A percentile compares a stretch with the other conserved stretches of the same genome.
phyloP scores from a whole-genome alignment of 1,284 basidiomycete genomes.

The Malassezia psittaci region DNA sequence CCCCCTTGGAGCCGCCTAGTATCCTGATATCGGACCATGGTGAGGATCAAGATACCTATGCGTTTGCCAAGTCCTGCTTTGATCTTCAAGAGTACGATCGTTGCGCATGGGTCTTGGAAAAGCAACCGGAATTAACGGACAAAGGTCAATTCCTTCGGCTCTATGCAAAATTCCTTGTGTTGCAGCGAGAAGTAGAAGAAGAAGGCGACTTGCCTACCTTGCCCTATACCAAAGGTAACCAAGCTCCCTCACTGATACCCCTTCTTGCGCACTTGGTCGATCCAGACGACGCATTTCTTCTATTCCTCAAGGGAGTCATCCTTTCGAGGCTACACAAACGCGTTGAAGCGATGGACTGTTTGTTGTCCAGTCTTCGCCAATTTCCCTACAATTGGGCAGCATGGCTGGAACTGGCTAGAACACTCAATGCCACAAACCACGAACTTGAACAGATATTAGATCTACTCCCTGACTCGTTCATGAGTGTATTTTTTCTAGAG shows the following conservation, averaged over 20 bases:
- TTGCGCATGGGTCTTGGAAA: constrained; percentile 53
- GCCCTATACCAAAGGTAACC: constrained; percentile 17
- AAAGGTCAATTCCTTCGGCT: constrained; percentile 67
- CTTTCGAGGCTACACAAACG: constrained; percentile 40
- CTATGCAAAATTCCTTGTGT: constrained; percentile 66
- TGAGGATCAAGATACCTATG: constrained; percentile 49
- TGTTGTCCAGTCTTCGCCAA: constrained; percentile 64
- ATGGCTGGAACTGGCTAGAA: constrained; percentile 55
- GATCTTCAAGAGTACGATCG: constrained; percentile 70
- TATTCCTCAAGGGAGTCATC: constrained; percentile 45
- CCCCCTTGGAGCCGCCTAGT: neutral
- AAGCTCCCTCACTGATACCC: constrained; percentile 20
- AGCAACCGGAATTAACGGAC: constrained; percentile 7
- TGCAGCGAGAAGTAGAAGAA: constrained; percentile 31
- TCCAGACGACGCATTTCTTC: constrained; percentile 28
- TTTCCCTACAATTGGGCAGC: constrained; percentile 95
- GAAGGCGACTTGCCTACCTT: constrained; percentile 22
- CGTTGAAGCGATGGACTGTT: constrained; percentile 68
- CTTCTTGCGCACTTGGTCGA: constrained; percentile 36
- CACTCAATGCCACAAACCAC: constrained; percentile 20
- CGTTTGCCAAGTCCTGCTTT: constrained; percentile 65
- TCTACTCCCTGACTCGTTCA: constrained; percentile 62
- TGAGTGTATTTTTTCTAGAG: constrained; percentile 72
- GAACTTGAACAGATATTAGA: constrained; percentile 49
- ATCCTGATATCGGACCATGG: neutral